Evolutionary conservation across 176 grass and related monocot species (phyloP), one percentile per base, ranked within the genome.

Genomic region (Avena insularis): DNA sequence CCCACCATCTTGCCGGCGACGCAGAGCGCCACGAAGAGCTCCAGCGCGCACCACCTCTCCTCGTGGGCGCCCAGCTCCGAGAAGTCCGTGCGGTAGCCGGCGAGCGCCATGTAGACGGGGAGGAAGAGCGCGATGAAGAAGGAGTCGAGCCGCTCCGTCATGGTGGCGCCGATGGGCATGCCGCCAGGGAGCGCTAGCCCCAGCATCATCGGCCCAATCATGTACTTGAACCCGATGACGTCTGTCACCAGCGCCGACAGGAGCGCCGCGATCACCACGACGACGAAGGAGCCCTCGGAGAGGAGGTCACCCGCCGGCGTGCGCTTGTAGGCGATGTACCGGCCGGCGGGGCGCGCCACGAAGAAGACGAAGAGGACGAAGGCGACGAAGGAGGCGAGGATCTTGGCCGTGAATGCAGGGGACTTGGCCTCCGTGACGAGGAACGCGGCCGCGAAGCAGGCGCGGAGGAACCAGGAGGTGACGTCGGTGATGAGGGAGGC

Each of bases 401-500:
- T 87, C 63, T 79, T 69, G 3, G 79, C 14, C 6, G 84, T 84
- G 58, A 79, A 81, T 0, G 15, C 79, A 3, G 89, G 59, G 4
- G 83, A 86, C 47, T 27, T 82, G 70, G 87, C 83, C 73, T 50
- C 59, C 12, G 38, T 38, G 68, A 90, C 4, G 19, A 92, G 70
- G 65, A 67, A 50, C 2, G 16, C 59, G 1, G 88, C 77, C 2
- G 84, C 70, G 56, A 78, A 78, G 78, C 58, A 49, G 16, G 76
- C 82, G 15, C 71, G 78, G n/a, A 95, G 36, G 87, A 91, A 69
- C 91, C 92, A 95, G 7, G 87, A 91, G 6, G 77, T 43, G 19
- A 93, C 74, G 82, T 97, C 95, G 19, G 87, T 95, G 91, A 97
- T 67, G 36, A 97, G 91, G 1, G 95, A 91, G 12, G 89, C 92